Evolutionary conservation across 2,329 filamentous ascomycete genomes (phyloP), one percentile per base, ranked within the genome.

Genomic region (Ophiostoma populinum): DNA sequence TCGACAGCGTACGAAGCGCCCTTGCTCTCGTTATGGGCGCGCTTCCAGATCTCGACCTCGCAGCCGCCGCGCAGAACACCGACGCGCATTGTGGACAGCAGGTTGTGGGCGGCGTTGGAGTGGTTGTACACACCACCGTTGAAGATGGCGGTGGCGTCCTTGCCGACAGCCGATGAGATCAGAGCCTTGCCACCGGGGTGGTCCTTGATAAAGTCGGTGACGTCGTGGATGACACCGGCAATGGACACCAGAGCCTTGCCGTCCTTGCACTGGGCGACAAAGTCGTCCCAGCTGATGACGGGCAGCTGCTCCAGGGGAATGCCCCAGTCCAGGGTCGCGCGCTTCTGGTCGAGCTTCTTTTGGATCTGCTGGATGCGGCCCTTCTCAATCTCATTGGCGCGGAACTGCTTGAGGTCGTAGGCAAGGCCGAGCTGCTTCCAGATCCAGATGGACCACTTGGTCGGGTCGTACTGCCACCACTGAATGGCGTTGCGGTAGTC

Each of bases 1-100:
- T 93, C 86, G 54, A 81, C 85, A 54, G 82, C 70, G 45, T 79
- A 75, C 39, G 75, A 72, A 39, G 80, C 67, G 47, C 86, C 80
- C 64, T 87, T 86, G 64, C 80, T 82, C 59, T 86, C 80, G 48
- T 75, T 70, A 55, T 86, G 78, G 38, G 79, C 73, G 27, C 80
- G 76, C 70, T 90, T 90, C 82, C 82, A 92, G 57, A 90, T 85
- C 65, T 92, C 82, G 19, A 92, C 82, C 55, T 90, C 82, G 53
- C 80, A 83, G 28, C 82, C 82, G 44, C 82, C 82, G 35, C 80
- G 79, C 43, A 92, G 77, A 32, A 92, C 81, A 56, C 80, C 82
- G 11, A 90, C 75, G 46, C 82, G 70, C 80, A 90, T 90, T 46
- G 80, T 90, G 7, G 79, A 85, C 43, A 92, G 67, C 41, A 90